Conservation (phyloP, 2,329 filamentous ascomycete genomes). For the Davidsoniella eucalypti region DNA sequence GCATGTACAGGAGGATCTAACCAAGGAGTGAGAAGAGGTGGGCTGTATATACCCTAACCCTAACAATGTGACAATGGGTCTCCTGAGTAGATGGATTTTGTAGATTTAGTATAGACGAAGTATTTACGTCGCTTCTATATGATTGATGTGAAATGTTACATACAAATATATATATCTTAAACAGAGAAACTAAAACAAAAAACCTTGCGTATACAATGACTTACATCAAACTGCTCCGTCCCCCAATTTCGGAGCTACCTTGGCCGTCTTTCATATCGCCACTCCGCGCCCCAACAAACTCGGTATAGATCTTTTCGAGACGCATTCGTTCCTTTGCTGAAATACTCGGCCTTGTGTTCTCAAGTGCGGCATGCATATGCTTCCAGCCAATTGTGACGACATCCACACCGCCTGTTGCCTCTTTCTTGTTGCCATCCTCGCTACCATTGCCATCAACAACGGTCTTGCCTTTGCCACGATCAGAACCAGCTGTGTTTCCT, state of each 20-base stretch:
- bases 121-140: too few relatives aligned
- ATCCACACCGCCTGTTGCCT: background rate
- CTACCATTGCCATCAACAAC: background rate
- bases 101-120: too few relatives aligned
- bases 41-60: too few relatives aligned
- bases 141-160: background rate
- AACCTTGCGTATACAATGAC: background rate
- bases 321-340: conserved; percentile 58
- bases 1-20: too few relatives aligned
- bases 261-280: conserved; percentile 93
- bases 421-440: background rate
- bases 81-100: too few relatives aligned
- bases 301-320: conserved; percentile 66
- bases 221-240: conserved; percentile 83
- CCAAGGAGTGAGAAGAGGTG: too few relatives aligned
- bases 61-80: too few relatives aligned
- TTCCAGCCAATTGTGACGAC: conserved; percentile 75
- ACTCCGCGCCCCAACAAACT: conserved; percentile 84
- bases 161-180: background rate
- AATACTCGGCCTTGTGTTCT: conserved; percentile 67
- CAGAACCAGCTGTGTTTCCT: conserved; percentile 14
- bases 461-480: conserved; percentile 15
- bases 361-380: conserved; percentile 64
- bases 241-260: conserved; percentile 80
- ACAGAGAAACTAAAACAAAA: background rate